These are phyloP conservation scores for Cardamine resedifolia DNA, from an alignment of 345 rosid species.

Conservation along the genomic window DNA sequence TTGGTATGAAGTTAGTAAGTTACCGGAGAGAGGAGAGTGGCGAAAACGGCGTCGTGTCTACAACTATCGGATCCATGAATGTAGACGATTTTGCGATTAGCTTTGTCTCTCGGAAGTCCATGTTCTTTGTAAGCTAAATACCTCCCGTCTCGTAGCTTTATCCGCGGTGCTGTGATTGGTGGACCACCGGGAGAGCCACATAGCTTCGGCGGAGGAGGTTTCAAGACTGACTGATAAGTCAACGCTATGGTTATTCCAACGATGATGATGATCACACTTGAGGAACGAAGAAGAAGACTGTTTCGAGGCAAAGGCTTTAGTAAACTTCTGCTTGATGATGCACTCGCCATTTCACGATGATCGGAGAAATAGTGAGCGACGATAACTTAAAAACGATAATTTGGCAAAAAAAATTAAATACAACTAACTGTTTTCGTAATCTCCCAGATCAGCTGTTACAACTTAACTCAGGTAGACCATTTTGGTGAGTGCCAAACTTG, in stretches of 20 bases:
- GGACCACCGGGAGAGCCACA: slow-evolving; percentile 49
- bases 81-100: slow-evolving; percentile 46
- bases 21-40: slow-evolving; percentile 42
- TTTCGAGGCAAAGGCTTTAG: neutral
- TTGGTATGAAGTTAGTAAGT: neutral
- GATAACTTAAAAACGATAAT: too few relatives aligned
- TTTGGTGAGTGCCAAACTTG: too few relatives aligned
- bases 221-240: slow-evolving; percentile 42
- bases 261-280: slow-evolving; percentile 28
- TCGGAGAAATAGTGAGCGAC: neutral
- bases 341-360: slow-evolving; percentile 1
- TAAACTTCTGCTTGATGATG: neutral
- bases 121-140: slow-evolving; percentile 54
- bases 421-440: too few relatives aligned
- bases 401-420: too few relatives aligned
- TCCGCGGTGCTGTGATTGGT: slow-evolving; percentile 47
- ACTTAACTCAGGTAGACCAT: too few relatives aligned
- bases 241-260: slow-evolving; percentile 34
- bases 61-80: slow-evolving; percentile 50
- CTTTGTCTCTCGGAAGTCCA: slow-evolving; percentile 47
- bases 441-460: too few relatives aligned
- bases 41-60: slow-evolving; percentile 41
- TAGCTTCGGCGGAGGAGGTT: slow-evolving; percentile 45
- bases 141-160: slow-evolving; percentile 60
- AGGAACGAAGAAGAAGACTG: neutral